Evolutionary conservation across 2,329 filamentous ascomycete species (phyloP), one percentile per base, ranked within the genome.

Genomic region (Aplosporella prunicola): DNA sequence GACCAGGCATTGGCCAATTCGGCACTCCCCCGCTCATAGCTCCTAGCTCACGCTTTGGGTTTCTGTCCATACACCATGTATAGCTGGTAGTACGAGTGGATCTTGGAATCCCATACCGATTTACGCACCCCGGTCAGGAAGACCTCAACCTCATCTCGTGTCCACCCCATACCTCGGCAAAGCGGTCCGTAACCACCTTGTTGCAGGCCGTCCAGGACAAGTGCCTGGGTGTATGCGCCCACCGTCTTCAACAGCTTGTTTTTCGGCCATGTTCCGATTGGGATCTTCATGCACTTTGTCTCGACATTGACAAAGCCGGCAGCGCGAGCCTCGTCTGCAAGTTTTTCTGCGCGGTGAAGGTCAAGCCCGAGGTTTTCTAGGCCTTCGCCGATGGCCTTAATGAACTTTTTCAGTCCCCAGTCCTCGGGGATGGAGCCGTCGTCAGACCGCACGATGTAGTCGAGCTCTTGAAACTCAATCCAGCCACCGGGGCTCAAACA

Each of bases 401-500:
- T 38, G 16, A 40, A 13, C 27, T 30, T 14, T 22, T 25, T 34
- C 18, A 39, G 13, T 32, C 23, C 18, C 36, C 36, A 35, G 20
- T 32, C 11, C 24, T 32, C 11, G 29, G n/a, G 16, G 9, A 20
- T 11, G 16, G 8, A 9, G 14, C 20, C 29, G 11, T 38, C 31
- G 23, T 39, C 31, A 24, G 30, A 39, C 8, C 14, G 18, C 11
- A 20, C 8, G 7, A 20, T 25, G 7, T 41, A 31, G 16, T 41
- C 18, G 14, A 43, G 56, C 46, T 65, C 62, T 43, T 64, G 61
- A 20, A 67, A 43, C 40, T 69, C 66, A 15, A 68, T 50, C 55
- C 61, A 69, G 5, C 64, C 66, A 8, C 63, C 64, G 0, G 64
- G 63, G 31, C 58, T 58, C 3, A 69, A 57, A 29, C 15, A 14